A percentile compares a stretch with the other conserved stretches of the same genome.
Conservation (phyloP, 2,329 filamentous ascomycete genomes). For the Chalaropsis thielavioides region DNA sequence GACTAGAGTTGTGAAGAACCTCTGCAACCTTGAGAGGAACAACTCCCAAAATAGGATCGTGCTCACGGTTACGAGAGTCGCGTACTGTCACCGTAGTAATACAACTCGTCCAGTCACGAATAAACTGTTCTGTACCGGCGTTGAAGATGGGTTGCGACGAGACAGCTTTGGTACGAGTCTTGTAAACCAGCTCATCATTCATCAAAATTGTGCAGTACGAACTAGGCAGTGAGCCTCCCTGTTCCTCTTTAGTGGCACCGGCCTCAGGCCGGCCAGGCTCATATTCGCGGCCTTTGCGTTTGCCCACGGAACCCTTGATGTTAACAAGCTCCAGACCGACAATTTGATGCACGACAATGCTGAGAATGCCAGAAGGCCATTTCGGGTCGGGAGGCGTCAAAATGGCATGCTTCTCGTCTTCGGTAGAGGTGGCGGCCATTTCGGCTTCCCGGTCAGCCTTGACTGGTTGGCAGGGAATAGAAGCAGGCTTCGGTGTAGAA, state of each 20-base stretch:
- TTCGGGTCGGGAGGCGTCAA: constrained; percentile 90
- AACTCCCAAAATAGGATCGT: constrained; percentile 87
- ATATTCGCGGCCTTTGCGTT: constrained; percentile 70
- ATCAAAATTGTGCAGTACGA: constrained; percentile 86
- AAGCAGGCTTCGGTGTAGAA: not conserved
- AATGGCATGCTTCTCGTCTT: constrained; percentile 66
- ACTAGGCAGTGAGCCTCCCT: constrained; percentile 64
- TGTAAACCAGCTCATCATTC: constrained; percentile 83
- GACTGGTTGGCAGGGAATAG: not conserved
- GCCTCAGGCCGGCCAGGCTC: constrained; percentile 70
- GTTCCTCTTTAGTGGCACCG: constrained; percentile 76
- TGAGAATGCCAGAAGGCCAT: constrained; percentile 84
- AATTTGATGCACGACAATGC: constrained; percentile 81
- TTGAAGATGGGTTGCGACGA: constrained; percentile 96
- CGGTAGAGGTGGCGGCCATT: constrained; percentile 7
- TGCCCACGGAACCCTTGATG: constrained; percentile 70
- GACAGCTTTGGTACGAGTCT: constrained; percentile 86
- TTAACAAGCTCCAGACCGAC: constrained; percentile 89
- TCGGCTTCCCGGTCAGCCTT: constrained; percentile 50
- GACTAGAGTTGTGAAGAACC: constrained; percentile 73
- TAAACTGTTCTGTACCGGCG: constrained; percentile 81
- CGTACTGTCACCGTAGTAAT: constrained; percentile 81
- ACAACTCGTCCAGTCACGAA: constrained; percentile 81
- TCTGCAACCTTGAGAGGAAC: constrained; percentile 79
- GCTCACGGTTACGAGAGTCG: constrained; percentile 76